phyloP scores from a whole-genome alignment of 2,329 filamentous ascomycete species.

The Aaosphaeria arxii region DNA sequence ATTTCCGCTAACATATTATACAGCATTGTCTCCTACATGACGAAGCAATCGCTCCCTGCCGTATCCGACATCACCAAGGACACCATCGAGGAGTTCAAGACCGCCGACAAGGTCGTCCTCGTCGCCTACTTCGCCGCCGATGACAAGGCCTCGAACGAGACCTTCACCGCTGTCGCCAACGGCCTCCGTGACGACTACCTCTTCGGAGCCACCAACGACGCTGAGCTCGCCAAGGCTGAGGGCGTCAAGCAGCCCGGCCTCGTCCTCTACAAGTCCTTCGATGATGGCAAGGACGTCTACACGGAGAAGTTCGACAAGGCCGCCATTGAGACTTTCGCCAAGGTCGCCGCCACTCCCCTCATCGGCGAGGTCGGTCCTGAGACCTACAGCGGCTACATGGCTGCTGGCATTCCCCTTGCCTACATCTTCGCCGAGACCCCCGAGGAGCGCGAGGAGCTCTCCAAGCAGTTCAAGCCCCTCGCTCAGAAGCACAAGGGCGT shows the following conservation, averaged over 20 bases:
- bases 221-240: constrained; percentile 81
- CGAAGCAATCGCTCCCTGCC: constrained; percentile 92
- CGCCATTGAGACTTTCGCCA: constrained; percentile 77
- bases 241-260: constrained; percentile 83
- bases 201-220: constrained; percentile 85
- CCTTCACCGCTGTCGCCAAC: constrained; percentile 72
- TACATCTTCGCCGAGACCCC: constrained; percentile 95
- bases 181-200: constrained; percentile 85
- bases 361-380: constrained; percentile 96
- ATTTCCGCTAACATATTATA: constrained; percentile 7
- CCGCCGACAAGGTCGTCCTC: constrained; percentile 91
- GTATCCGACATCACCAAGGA: constrained; percentile 81
- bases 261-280: constrained; percentile 96
- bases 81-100: constrained; percentile 93
- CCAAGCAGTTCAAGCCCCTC: constrained; percentile 75
- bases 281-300: constrained; percentile 90
- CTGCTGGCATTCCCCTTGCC: constrained; percentile 82
- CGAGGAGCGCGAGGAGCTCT: constrained; percentile 81
- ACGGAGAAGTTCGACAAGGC: constrained; percentile 77
- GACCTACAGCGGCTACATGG: constrained; percentile 95
- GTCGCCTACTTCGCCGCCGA: constrained; percentile 81
- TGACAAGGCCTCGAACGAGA: constrained; percentile 82
- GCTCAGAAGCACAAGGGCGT: constrained; percentile 90
- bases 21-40: constrained; percentile 82
- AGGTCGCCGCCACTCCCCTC: constrained; percentile 80